Evolutionary conservation across 805 yeast species (phyloP).

Genomic region (Millerozyma miso): DNA sequence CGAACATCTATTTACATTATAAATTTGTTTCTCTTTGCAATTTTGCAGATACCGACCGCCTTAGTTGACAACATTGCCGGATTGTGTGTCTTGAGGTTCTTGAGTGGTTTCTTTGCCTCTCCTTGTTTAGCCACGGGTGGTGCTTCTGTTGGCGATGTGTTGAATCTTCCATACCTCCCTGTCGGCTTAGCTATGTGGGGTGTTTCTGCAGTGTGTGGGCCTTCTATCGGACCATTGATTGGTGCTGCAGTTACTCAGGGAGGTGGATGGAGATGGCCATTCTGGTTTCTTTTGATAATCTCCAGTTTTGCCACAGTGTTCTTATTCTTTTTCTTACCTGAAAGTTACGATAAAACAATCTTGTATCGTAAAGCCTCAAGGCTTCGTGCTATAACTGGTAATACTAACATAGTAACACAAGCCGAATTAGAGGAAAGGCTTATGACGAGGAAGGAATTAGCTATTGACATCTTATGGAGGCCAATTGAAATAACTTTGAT

Average conservation of each 20-base stretch:
- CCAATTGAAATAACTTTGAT: slow-evolving; percentile 45
- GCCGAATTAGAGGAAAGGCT: slow-evolving; percentile 31
- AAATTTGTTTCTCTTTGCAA: slow-evolving; percentile 43
- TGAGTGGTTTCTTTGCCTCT: slow-evolving; percentile 52
- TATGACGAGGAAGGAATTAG: slow-evolving; percentile 3
- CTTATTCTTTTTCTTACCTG: slow-evolving; percentile 43
- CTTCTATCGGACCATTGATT: slow-evolving; percentile 52
- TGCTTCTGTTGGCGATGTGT: slow-evolving; percentile 51
- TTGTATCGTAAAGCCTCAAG: slow-evolving; percentile 45
- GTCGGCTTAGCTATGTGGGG: slow-evolving; percentile 50
- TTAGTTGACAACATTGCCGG: slow-evolving; percentile 48
- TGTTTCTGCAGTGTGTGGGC: slow-evolving; percentile 51
- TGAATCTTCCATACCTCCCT: slow-evolving; percentile 39
- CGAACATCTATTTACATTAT: slow-evolving; percentile 47
- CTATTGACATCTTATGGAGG: slow-evolving; percentile 37
- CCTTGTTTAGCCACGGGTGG: slow-evolving; percentile 59
- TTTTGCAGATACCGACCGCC: slow-evolving; percentile 57
- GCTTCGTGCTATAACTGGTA: slow-evolving; percentile 47
- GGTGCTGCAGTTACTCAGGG: slow-evolving; percentile 51
- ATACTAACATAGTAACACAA: slow-evolving; percentile 37
- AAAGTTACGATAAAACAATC: slow-evolving; percentile 43
- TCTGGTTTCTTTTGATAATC: slow-evolving; percentile 46
- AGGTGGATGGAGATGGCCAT: slow-evolving; percentile 46
- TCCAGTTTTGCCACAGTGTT: slow-evolving; percentile 12
- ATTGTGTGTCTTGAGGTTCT: slow-evolving; percentile 45